Conservation (phyloP, 78 protist species). For the Dictyostelium discoideum region DNA sequence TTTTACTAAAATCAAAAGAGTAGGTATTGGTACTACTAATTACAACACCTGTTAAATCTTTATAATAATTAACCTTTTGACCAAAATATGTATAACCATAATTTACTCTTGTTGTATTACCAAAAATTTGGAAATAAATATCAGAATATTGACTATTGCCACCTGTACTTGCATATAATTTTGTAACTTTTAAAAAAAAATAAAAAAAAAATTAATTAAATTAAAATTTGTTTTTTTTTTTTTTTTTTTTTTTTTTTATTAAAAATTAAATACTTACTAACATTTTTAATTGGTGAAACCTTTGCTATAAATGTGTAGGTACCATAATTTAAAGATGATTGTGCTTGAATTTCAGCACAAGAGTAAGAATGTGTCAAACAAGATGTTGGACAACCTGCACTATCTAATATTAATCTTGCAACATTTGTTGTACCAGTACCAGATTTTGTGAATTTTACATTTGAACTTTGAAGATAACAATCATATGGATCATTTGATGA, state of each 20-base stretch:
- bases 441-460: not conserved
- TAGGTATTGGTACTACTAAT: not conserved
- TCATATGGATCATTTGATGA: not conserved
- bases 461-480: not conserved
- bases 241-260: not conserved
- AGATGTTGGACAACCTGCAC: slow-evolving; percentile 26
- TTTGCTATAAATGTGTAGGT: not conserved
- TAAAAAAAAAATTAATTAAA: not conserved
- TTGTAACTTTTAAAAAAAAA: not conserved
- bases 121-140: slow-evolving; percentile 18
- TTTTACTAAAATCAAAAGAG: not conserved
- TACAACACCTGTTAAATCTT: not conserved
- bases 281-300: not conserved
- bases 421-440: not conserved
- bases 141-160: not conserved
- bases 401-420: not conserved
- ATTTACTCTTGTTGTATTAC: not conserved
- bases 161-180: not conserved
- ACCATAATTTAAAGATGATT: not conserved
- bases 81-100: not conserved
- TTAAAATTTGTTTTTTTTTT: not conserved
- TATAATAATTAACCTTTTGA: not conserved
- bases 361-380: not conserved
- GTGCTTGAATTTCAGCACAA: slow-evolving; percentile 5
- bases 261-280: not conserved